Base-by-base conservation (phyloP, 2,329 filamentous ascomycete genomes). In the Teratosphaeria epicoccoides region DNA sequence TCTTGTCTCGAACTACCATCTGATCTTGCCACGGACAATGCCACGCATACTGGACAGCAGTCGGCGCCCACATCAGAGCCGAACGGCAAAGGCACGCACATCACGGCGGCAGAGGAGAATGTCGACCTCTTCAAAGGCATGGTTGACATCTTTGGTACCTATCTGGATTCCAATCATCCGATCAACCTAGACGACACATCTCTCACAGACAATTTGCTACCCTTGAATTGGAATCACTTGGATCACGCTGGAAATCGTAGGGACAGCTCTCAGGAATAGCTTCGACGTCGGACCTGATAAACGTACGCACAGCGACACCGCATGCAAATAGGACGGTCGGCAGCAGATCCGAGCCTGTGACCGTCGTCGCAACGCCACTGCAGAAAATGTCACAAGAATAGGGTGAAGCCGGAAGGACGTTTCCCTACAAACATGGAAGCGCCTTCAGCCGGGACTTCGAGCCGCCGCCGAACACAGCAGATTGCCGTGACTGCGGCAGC, bases 131-230 rank as follows among this genome's bases (percentile, higher is more conserved):
- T 67, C 37, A 61, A 65, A 49, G 64, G 64, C 44, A 65, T 67
- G 56, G 64, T 66, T 52, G 63, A 66, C 43, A 45, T 67, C 2
- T 67, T 67, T 47, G 59, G 57, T 2, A 65, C 62, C 1, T 67
- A 65, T 37, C 54, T 67, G 44, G 64, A 67, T 53, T 62, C 63
- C 6, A 65, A 65, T 28, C 63, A 67, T 49, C 64, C 64, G 1
- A 56, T 65, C 14, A 65, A 67, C 48, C 55, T 66, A 28, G 64
- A 67, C 24, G 64, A 66, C 24, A 57, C 64, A 47, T 61, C 62
- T 3, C 65, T 65, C 37, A 44, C 63, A n/a, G 63, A 66, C 28
- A 57, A 64, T 49, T 22, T 59, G 25, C 57, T 53, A 24, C 57
- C 59, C 9, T 52, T 62, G 28, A 58, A 63, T 33, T 63, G 49